Conservation (phyloP, 2,329 filamentous ascomycete species). For the Scedosporium boydii region DNA sequence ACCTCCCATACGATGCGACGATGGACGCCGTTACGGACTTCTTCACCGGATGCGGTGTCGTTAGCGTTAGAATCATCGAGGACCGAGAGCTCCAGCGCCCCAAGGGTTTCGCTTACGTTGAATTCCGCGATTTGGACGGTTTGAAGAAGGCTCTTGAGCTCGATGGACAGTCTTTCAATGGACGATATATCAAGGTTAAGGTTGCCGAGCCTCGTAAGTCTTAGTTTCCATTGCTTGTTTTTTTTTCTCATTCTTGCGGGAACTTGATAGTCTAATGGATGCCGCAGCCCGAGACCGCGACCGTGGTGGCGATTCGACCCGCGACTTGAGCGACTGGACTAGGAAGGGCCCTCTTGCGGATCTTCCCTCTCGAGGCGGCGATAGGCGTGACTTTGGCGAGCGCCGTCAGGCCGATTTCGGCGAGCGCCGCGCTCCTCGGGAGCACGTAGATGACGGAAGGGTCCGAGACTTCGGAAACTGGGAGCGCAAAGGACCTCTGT, state of each 20-base stretch:
- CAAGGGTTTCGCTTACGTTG: slow-evolving; percentile 97
- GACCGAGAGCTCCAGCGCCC: slow-evolving; percentile 89
- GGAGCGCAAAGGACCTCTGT: slow-evolving; percentile 89
- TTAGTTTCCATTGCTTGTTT: neutral
- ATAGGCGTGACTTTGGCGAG: slow-evolving; percentile 30
- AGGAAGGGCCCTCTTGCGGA: slow-evolving; percentile 84
- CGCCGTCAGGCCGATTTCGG: slow-evolving; percentile 41
- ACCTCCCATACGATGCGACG: slow-evolving; percentile 91
- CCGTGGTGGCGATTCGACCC: slow-evolving; percentile 46
- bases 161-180: slow-evolving; percentile 75
- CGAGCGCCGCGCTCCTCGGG: slow-evolving; percentile 56
- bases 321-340: slow-evolving; percentile 84
- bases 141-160: slow-evolving; percentile 82
- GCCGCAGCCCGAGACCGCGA: slow-evolving; percentile 68
- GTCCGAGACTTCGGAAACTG: slow-evolving; percentile 77
- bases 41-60: slow-evolving; percentile 75
- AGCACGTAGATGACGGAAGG: slow-evolving; percentile 64
- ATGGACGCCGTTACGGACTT: slow-evolving; percentile 75
- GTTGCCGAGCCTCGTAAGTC: slow-evolving; percentile 91
- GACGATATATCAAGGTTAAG: slow-evolving; percentile 84
- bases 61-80: slow-evolving; percentile 91
- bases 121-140: slow-evolving; percentile 80
- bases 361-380: slow-evolving; percentile 33
- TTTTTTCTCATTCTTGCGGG: neutral
- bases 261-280: slow-evolving; percentile 23